Evolutionary conservation across 441 rosid species (phyloP).

Genomic region (Omphalea diandra): DNA sequence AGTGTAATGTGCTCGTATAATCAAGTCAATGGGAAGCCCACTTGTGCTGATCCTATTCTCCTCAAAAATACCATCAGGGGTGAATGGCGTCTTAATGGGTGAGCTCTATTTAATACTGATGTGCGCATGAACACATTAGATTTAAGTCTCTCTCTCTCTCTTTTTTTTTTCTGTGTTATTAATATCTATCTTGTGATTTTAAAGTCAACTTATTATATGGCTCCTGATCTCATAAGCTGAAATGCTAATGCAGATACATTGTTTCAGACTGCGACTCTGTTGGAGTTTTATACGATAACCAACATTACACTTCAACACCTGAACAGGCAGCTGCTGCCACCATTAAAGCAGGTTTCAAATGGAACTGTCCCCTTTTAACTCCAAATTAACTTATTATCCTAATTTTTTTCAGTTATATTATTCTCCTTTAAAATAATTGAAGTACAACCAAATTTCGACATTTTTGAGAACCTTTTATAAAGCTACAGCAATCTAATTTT

Average conservation of each 20-base stretch:
- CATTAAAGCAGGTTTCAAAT: conserved; percentile 62
- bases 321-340: conserved; percentile 67
- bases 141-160: too few species aligned
- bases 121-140: background rate
- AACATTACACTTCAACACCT: conserved; percentile 70
- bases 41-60: conserved; percentile 86
- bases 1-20: conserved; percentile 98
- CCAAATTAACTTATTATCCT: too few species aligned
- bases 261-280: conserved; percentile 94
- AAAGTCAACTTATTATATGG: background rate
- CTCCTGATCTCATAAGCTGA: background rate
- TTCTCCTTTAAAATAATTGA: too few species aligned
- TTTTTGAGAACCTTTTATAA: too few species aligned
- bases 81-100: conserved; percentile 86
- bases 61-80: conserved; percentile 64
- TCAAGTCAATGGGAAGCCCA: conserved; percentile 90
- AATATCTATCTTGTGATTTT: too few species aligned
- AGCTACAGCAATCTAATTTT: too few species aligned
- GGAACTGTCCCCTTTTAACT: background rate
- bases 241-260: conserved; percentile 48
- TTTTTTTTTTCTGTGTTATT: too few species aligned
- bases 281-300: conserved; percentile 61
- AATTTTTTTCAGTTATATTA: too few species aligned
- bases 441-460: too few species aligned
- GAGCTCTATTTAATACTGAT: background rate